Evolutionary conservation across 2,329 filamentous ascomycete genomes (phyloP).

Genomic region (Diaporthe caulivora): DNA sequence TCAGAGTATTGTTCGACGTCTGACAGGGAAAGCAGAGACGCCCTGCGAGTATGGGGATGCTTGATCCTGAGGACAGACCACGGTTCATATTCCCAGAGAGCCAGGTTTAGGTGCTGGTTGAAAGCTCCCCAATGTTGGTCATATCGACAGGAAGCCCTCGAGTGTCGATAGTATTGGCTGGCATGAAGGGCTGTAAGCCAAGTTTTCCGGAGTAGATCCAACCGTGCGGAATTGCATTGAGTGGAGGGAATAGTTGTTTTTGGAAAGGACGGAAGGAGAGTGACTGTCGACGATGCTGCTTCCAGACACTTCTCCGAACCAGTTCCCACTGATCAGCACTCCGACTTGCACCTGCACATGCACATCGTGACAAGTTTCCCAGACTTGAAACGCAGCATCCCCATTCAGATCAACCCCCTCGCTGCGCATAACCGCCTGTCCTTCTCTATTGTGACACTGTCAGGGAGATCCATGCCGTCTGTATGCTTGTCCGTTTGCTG

Average conservation of each 20-base stretch:
- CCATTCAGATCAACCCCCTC: not conserved
- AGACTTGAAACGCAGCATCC: not conserved
- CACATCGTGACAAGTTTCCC: not conserved
- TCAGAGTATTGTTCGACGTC: too few relatives aligned
- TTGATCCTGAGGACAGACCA: not conserved
- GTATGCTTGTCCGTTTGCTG: conserved; percentile 1
- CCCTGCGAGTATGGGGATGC: too few relatives aligned
- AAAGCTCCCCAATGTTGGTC: not conserved
- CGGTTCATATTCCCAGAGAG: not conserved
- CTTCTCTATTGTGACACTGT: not conserved
- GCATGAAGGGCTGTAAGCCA: not conserved
- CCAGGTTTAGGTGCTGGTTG: too few relatives aligned
- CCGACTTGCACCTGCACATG: not conserved
- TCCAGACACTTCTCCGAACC: not conserved
- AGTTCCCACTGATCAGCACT: not conserved
- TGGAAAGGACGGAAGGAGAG: not conserved
- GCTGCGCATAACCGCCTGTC: not conserved
- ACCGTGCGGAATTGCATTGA: not conserved
- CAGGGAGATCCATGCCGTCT: not conserved
- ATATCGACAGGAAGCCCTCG: not conserved
- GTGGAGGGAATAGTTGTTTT: not conserved
- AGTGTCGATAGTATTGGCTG: too few relatives aligned
- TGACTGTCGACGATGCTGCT: not conserved
- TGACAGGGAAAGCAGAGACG: not conserved
- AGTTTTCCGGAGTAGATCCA: not conserved